A percentile compares a stretch with the other conserved stretches of the same genome.
phyloP scores from a whole-genome alignment of 129 eudicot genomes.

The Erigeron canadensis region DNA sequence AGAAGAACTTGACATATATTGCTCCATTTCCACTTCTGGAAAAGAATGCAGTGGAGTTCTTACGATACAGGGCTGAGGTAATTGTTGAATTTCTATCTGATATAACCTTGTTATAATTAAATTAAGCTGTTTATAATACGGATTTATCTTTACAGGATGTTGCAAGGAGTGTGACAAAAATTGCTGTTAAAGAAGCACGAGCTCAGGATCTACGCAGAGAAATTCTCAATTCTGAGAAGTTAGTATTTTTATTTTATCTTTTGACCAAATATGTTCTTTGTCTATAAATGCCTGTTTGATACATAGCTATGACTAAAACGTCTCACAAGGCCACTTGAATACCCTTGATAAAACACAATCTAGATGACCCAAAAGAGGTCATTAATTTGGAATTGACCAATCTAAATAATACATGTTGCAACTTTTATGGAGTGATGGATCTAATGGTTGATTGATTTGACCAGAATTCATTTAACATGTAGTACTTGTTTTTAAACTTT shows the following conservation, averaged over 20 bases:
- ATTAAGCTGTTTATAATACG: slow-evolving; percentile 3
- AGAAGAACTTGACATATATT: slow-evolving; percentile 44
- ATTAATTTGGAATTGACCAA: neutral
- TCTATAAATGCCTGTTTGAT: neutral
- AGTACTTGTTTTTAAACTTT: neutral
- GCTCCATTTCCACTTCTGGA: slow-evolving; percentile 79
- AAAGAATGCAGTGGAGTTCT: slow-evolving; percentile 82
- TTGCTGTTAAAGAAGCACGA: slow-evolving; percentile 89
- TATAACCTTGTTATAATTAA: neutral
- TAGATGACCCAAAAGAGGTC: neutral
- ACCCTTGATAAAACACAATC: neutral
- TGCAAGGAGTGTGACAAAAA: slow-evolving; percentile 83
- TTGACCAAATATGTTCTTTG: neutral
- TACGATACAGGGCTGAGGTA: slow-evolving; percentile 99
- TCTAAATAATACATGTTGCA: neutral
- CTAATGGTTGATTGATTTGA: no score
- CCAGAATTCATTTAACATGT: neutral
- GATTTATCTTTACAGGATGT: slow-evolving; percentile 62
- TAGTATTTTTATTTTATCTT: slow-evolving; percentile 20
- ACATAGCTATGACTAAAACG: neutral
- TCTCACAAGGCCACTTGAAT: neutral
- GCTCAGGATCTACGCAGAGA: slow-evolving; percentile 98
- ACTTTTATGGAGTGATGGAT: no score
- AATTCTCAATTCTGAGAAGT: slow-evolving; percentile 95
- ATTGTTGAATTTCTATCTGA: slow-evolving; percentile 4